These are phyloP conservation scores for Epichloe baconii DNA, from an alignment of 2,329 filamentous ascomycete species.

Conservation along the genomic window DNA sequence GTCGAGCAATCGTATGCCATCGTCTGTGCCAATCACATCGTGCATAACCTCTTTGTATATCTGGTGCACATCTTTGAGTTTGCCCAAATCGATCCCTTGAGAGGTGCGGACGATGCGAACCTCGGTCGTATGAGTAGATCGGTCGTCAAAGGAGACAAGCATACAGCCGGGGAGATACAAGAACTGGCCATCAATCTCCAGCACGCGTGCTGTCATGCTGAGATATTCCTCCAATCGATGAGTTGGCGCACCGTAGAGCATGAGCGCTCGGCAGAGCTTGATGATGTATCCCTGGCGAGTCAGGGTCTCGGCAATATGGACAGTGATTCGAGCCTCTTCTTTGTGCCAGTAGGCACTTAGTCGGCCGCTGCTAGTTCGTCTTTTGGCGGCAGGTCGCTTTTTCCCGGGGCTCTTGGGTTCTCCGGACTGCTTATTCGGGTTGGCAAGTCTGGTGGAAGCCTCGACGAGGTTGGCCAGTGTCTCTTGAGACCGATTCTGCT, in stretches of 20 bases:
- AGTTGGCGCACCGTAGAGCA: conserved; percentile 80
- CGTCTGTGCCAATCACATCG: conserved; percentile 43
- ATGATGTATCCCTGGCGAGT: conserved; percentile 71
- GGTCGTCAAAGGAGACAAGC: conserved; percentile 80
- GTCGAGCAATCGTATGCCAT: conserved; percentile 40
- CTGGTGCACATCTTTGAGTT: conserved; percentile 46
- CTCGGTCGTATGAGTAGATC: conserved; percentile 50
- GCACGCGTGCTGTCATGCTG: conserved; percentile 67
- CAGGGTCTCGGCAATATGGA: conserved; percentile 52
- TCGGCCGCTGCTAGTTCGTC: conserved; percentile 22
- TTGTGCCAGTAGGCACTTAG: conserved; percentile 27
- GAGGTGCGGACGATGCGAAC: conserved; percentile 48
- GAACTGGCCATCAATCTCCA: conserved; percentile 80
- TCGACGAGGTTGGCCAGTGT: conserved; percentile 33
- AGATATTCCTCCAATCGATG: conserved; percentile 85
- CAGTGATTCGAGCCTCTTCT: conserved; percentile 32
- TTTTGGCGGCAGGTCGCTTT: conserved; percentile 24
- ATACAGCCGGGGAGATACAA: conserved; percentile 84
- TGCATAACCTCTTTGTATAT: conserved; percentile 55
- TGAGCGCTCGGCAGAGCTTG: conserved; percentile 70
- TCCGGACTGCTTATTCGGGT: conserved; percentile 9
- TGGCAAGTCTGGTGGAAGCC: conserved; percentile 24
- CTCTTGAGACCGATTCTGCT: conserved; percentile 32
- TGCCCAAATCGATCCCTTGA: conserved; percentile 48
- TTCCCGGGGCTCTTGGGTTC: conserved; percentile 12